Percentiles rank a stretch among this genome's conserved stretches.
phyloP scores from a whole-genome alignment of 2,329 filamentous ascomycete genomes.

The Blastomyces gilchristii region DNA sequence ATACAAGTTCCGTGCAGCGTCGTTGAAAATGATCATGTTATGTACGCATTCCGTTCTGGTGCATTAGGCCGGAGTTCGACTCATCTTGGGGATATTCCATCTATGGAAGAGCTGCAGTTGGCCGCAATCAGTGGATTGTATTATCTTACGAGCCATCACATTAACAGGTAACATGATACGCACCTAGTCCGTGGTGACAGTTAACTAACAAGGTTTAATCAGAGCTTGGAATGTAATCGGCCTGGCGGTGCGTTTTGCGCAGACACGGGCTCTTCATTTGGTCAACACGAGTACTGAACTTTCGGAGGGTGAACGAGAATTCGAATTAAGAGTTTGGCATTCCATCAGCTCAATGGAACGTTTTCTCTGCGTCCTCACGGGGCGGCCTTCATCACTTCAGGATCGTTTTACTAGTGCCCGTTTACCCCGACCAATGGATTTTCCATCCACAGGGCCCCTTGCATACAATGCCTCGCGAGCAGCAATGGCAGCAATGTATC shows the following conservation, averaged over 20 bases:
- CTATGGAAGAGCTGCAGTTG: constrained; percentile 31
- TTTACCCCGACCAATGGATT: constrained; percentile 22
- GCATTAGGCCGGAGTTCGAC: constrained; percentile 21
- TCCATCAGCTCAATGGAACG: constrained; percentile 30
- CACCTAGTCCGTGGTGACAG: background rate
- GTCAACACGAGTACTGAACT: constrained; percentile 24
- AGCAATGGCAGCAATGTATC: constrained; percentile 3
- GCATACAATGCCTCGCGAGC: background rate
- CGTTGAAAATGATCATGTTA: constrained; percentile 26
- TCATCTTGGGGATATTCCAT: constrained; percentile 24
- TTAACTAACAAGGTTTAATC: constrained; percentile 2
- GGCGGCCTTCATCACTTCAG: constrained; percentile 26
- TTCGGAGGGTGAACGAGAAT: constrained; percentile 23
- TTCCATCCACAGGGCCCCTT: constrained; percentile 10
- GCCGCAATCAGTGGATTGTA: constrained; percentile 30
- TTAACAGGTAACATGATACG: constrained; percentile 27
- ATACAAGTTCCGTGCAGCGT: constrained; percentile 19
- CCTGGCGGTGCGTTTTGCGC: constrained; percentile 27
- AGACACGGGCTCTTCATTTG: constrained; percentile 29
- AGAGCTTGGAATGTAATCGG: constrained; percentile 32
- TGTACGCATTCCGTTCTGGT: constrained; percentile 31
- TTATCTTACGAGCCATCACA: constrained; percentile 30
- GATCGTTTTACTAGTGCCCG: constrained; percentile 24
- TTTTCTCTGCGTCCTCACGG: constrained; percentile 28
- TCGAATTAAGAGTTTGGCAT: constrained; percentile 32